These are phyloP conservation scores for Monilinia aucupariae DNA, from an alignment of 2,329 filamentous ascomycete species.

Conservation along the genomic window DNA sequence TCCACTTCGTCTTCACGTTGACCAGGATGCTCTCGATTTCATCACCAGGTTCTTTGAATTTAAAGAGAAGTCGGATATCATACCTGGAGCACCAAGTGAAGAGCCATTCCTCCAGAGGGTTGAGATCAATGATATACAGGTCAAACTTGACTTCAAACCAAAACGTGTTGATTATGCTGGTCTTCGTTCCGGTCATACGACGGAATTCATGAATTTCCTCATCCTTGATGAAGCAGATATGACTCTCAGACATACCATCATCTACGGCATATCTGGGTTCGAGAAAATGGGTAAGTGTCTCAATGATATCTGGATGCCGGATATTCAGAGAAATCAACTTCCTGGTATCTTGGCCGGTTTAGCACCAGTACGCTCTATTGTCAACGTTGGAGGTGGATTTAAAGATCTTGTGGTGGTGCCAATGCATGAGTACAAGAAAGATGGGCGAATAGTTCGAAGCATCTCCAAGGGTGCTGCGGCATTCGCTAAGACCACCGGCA, in stretches of 20 bases:
- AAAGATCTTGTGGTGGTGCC: constrained; percentile 83
- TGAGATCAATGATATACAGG: constrained; percentile 75
- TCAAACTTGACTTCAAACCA: constrained; percentile 94
- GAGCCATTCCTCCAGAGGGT: constrained; percentile 83
- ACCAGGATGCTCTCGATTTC: constrained; percentile 96
- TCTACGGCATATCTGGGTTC: constrained; percentile 88
- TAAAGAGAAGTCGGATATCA: constrained; percentile 65
- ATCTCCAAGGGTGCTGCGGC: constrained; percentile 84
- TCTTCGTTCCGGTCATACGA: constrained; percentile 85
- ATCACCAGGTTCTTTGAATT: constrained; percentile 97
- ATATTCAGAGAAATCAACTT: constrained; percentile 84
- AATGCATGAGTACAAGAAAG: constrained; percentile 87
- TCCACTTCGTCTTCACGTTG: constrained; percentile 85
- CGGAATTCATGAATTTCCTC: constrained; percentile 98
- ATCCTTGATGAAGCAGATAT: constrained; percentile 85
- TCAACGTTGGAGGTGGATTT: constrained; percentile 85
- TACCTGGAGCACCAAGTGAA: constrained; percentile 58
- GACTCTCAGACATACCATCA: constrained; percentile 79
- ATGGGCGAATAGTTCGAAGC: constrained; percentile 85
- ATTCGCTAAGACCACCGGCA: constrained; percentile 90
- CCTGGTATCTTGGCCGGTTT: constrained; percentile 83
- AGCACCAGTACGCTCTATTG: constrained; percentile 81
- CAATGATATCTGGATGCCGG: constrained; percentile 95
- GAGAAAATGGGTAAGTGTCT: constrained; percentile 83
- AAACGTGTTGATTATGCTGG: constrained; percentile 96